Evolutionary conservation across 2,329 filamentous ascomycete genomes (phyloP), one percentile per base, ranked within the genome.

Genomic region (Colletotrichum liriopes): DNA sequence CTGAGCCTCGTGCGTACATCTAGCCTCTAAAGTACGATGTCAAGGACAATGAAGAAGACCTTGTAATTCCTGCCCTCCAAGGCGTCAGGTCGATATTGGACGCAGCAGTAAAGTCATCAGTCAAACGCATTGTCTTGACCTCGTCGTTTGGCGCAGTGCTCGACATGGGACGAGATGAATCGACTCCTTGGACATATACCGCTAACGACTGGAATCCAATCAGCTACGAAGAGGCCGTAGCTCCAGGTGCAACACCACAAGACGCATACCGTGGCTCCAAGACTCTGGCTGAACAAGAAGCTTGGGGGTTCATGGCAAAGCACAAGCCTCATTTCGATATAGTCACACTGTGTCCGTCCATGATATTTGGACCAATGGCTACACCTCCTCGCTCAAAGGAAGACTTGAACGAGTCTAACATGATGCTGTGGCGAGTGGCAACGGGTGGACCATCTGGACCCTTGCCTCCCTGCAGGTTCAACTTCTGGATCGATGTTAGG

Each of bases 91-190:
- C 84, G 0, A 79, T 87, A 23, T 75, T 87, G 11, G 77, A 78
- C 6, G 82, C 83, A 1, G 74, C 78, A 0, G 76, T 77, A 6
- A 52, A 71, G 5, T 74, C 72, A 37, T 67, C 75, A 0, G 75
- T 82, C 41, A 76, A 73, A 16, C 79, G 81, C 7, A 54, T 84
- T 45, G 82, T 91, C 55, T 87, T 93, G 74, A 93, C 91, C 0
- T 92, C 90, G 3, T 93, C 90, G 2, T 93, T 93, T 76, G 91
- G 91, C n/a, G 85, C 90, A 0, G 91, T 93, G 23, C 76, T 92
- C 60, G 84, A 92, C 75, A 74, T 81, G 1, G 77, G 75, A 54
- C 85, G 86, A 66, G 85, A 85, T 32, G 83, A 80, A 35, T 83
- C 84, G 73, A 85, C 87, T 0, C 85, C 83, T 43, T 87, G 89